A percentile compares a stretch with the other conserved stretches of the same genome.
Conservation (phyloP, 1,284 basidiomycete species). For the Singerocomus inundabilis region DNA sequence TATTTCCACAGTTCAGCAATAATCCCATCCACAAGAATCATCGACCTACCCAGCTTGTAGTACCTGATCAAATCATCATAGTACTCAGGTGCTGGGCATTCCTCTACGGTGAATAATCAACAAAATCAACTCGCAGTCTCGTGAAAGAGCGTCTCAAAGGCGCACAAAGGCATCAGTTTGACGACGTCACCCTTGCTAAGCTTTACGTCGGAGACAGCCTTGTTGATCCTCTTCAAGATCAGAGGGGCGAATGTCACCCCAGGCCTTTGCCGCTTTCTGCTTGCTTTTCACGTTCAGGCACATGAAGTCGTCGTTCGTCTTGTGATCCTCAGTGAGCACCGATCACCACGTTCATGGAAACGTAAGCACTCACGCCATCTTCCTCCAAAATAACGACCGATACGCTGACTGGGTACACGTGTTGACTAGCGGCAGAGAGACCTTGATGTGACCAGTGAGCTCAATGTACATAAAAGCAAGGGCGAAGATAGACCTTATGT, state of each 20-base stretch:
- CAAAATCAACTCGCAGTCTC: slow-evolving; percentile 68
- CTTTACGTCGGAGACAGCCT: slow-evolving; percentile 57
- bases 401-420: slow-evolving; percentile 42
- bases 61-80: slow-evolving; percentile 74
- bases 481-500: slow-evolving; percentile 47
- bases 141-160: slow-evolving; percentile 71
- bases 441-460: slow-evolving; percentile 38
- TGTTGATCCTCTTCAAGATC: slow-evolving; percentile 63
- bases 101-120: too few relatives aligned
- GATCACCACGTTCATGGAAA: not conserved
- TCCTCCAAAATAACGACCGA: slow-evolving; percentile 58
- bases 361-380: slow-evolving; percentile 43
- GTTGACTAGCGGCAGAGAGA: slow-evolving; percentile 48
- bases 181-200: slow-evolving; percentile 57
- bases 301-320: slow-evolving; percentile 65
- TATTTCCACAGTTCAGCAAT: slow-evolving; percentile 26
- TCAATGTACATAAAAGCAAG: not conserved
- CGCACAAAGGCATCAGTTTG: slow-evolving; percentile 71
- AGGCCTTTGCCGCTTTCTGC: slow-evolving; percentile 44
- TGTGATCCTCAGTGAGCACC: slow-evolving; percentile 9
- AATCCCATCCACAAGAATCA: not conserved
- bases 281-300: slow-evolving; percentile 61
- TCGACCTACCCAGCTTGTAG: slow-evolving; percentile 59
- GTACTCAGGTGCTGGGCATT: too few relatives aligned
- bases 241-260: slow-evolving; percentile 57